A percentile compares a stretch with the other conserved stretches of the same genome.
These are phyloP conservation scores for Dothistroma septosporum DNA, from an alignment of 2,329 filamentous ascomycete species.

Conservation along the genomic window DNA sequence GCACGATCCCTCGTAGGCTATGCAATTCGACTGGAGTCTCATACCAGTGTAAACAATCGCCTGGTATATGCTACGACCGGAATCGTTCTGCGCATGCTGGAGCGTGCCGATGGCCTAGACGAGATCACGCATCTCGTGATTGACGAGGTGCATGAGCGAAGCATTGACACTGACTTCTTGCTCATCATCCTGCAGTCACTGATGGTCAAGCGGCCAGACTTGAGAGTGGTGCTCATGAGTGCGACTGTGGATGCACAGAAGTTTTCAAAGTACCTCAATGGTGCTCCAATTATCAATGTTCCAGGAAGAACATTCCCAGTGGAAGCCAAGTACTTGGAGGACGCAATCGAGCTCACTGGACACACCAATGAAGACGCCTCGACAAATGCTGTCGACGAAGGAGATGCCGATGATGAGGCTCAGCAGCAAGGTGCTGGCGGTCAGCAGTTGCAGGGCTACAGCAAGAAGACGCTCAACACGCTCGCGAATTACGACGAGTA, in stretches of 20 bases:
- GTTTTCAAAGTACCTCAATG: conserved; percentile 83
- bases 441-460: conserved; percentile 68
- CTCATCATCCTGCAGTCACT: conserved; percentile 86
- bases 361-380: conserved; percentile 62
- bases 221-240: conserved; percentile 96
- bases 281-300: conserved; percentile 82
- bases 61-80: conserved; percentile 84
- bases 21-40: conserved; percentile 88
- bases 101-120: conserved; percentile 76
- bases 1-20: conserved; percentile 83
- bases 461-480: conserved; percentile 67
- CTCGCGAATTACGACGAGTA: conserved; percentile 83
- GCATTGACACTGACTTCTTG: conserved; percentile 94
- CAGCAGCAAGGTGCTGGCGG: conserved; percentile 48
- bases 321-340: conserved; percentile 80
- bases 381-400: conserved; percentile 46
- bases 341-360: conserved; percentile 82
- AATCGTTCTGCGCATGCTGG: conserved; percentile 97
- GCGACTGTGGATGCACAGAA: conserved; percentile 90
- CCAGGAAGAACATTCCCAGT: conserved; percentile 94
- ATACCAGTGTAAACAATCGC: conserved; percentile 73
- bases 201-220: conserved; percentile 67
- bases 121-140: conserved; percentile 92
- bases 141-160: conserved; percentile 96
- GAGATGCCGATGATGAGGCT: conserved; percentile 39